These are phyloP conservation scores for Nitzschia putrida DNA, from an alignment of 108 stramenopile species.

Conservation along the genomic window DNA sequence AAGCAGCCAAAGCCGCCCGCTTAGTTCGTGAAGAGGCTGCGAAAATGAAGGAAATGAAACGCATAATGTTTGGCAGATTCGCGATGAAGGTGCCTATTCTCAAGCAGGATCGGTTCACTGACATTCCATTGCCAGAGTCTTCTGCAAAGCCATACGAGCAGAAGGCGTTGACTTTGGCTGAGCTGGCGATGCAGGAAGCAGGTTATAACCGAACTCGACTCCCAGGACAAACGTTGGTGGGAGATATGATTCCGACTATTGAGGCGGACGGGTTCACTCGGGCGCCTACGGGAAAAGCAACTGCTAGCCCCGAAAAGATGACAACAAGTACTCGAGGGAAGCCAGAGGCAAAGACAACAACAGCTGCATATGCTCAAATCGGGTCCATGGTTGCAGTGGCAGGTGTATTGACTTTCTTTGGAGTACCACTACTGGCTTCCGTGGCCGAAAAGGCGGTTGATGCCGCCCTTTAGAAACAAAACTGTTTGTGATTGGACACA, in stretches of 20 bases:
- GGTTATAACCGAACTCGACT: constrained; percentile 60
- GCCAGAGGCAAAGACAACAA: constrained; percentile 28
- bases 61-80: constrained; percentile 74
- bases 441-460: not conserved
- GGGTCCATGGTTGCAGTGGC: constrained; percentile 58
- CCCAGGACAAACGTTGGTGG: constrained; percentile 69
- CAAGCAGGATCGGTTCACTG: constrained; percentile 64
- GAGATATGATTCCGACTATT: constrained; percentile 72
- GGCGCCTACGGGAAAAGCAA: constrained; percentile 67
- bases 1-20: constrained; percentile 35
- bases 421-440: constrained; percentile 44
- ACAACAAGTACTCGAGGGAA: constrained; percentile 48
- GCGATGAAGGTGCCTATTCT: constrained; percentile 62
- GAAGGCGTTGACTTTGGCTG: constrained; percentile 46
- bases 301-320: constrained; percentile 51
- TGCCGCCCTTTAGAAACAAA: not conserved
- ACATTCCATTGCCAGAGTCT: constrained; percentile 68
- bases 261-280: constrained; percentile 40
- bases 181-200: constrained; percentile 77
- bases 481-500: too few species aligned
- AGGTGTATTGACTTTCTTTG: constrained; percentile 51
- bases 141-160: constrained; percentile 56
- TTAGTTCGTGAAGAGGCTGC: constrained; percentile 53
- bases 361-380: constrained; percentile 55
- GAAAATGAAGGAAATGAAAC: constrained; percentile 76